Conservation (phyloP, 352 stramenopile genomes). For the Phytopythium litorale region DNA sequence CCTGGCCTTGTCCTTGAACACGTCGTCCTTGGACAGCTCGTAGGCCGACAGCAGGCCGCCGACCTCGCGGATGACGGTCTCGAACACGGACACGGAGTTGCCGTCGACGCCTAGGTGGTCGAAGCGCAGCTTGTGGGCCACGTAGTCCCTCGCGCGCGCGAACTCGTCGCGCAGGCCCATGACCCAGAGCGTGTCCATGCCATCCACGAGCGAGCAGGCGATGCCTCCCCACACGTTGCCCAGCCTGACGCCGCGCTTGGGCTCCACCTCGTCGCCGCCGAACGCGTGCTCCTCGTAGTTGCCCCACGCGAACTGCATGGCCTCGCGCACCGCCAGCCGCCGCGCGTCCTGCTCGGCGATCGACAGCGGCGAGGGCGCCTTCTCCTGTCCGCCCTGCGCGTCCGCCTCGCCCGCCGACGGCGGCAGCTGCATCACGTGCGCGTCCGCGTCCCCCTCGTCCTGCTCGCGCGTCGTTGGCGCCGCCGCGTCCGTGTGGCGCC, state of each 20-base stretch:
- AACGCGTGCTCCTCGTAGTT: slow-evolving; percentile 95
- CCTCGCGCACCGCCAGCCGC: slow-evolving; percentile 38
- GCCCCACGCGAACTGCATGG: slow-evolving; percentile 77
- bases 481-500: neutral
- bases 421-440: slow-evolving; percentile 4
- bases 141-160: slow-evolving; percentile 82
- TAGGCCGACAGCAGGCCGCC: slow-evolving; percentile 96
- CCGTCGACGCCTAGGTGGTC: slow-evolving; percentile 55
- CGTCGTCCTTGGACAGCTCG: slow-evolving; percentile 78
- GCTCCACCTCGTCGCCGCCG: slow-evolving; percentile 94
- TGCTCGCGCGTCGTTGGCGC: neutral
- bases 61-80: slow-evolving; percentile 98
- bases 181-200: slow-evolving; percentile 96
- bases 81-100: slow-evolving; percentile 93
- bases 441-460: slow-evolving; percentile 3
- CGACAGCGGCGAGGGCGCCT: neutral
- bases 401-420: neutral
- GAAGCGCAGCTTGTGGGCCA: slow-evolving; percentile 81
- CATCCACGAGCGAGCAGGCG: slow-evolving; percentile 91
- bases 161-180: slow-evolving; percentile 96
- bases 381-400: neutral
- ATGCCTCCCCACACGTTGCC: slow-evolving; percentile 90
- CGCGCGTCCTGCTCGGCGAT: slow-evolving; percentile 34
- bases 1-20: slow-evolving; percentile 91
- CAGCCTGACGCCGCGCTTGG: slow-evolving; percentile 49